Percentiles rank a stretch among this genome's conserved stretches.
Conservation (phyloP, 2,329 filamentous ascomycete species). For the Aspergillus cejpii region DNA sequence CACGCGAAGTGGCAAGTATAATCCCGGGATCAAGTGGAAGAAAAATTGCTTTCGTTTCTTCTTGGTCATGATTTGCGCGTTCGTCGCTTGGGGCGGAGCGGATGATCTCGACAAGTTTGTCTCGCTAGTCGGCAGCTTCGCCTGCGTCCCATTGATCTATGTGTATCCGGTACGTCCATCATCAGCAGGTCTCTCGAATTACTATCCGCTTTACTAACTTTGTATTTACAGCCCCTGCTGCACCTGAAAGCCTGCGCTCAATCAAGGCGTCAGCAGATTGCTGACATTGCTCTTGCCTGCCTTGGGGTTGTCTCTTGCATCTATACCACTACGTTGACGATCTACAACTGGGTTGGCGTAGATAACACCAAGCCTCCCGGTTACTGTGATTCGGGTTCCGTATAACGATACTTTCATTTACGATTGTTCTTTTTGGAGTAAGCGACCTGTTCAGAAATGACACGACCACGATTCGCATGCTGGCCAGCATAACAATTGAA, state of each 20-base stretch:
- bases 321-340: slow-evolving; percentile 82
- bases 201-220: slow-evolving; percentile 5
- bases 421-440: slow-evolving; percentile 1
- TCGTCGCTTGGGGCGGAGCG: slow-evolving; percentile 86
- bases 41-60: slow-evolving; percentile 97
- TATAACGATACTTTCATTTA: slow-evolving; percentile 2
- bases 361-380: slow-evolving; percentile 49
- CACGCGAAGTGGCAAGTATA: slow-evolving; percentile 91
- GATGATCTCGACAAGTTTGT: slow-evolving; percentile 97
- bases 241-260: slow-evolving; percentile 76
- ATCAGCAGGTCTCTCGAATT: background rate
- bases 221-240: slow-evolving; percentile 64
- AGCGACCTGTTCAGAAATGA: slow-evolving; percentile 2
- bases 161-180: slow-evolving; percentile 81
- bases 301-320: slow-evolving; percentile 83
- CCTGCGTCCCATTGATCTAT: slow-evolving; percentile 92
- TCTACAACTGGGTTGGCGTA: slow-evolving; percentile 74
- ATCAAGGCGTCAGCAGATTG: slow-evolving; percentile 57
- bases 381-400: slow-evolving; percentile 52
- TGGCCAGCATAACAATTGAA: background rate
- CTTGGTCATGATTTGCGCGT: slow-evolving; percentile 76
- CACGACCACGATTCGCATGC: background rate
- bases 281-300: slow-evolving; percentile 69
- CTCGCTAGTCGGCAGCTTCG: slow-evolving; percentile 90
- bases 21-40: slow-evolving; percentile 98